Conservation (phyloP, 345 rosid species). For the Gossypium anomalum region DNA sequence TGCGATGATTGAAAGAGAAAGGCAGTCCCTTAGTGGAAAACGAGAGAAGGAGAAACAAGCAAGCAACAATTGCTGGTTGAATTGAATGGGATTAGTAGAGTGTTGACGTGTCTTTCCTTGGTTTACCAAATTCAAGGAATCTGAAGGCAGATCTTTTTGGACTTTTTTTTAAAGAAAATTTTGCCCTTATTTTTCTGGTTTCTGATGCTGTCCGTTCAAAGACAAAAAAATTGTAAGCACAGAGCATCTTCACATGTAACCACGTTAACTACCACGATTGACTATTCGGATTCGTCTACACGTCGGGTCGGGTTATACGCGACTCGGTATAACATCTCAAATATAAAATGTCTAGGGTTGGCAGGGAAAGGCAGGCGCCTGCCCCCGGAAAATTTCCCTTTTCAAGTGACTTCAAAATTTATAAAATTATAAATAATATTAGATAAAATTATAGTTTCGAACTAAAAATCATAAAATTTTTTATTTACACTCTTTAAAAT, state of each 20-base stretch:
- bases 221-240: not conserved
- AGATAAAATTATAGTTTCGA: too few relatives aligned
- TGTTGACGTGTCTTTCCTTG: not conserved
- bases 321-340: not conserved
- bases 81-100: not conserved
- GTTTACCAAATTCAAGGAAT: not conserved
- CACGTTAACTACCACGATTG: not conserved
- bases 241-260: not conserved
- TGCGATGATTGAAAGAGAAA: not conserved
- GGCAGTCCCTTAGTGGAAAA: not conserved
- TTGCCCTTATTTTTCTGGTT: not conserved
- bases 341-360: too few relatives aligned
- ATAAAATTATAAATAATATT: too few relatives aligned
- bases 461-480: too few relatives aligned
- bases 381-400: too few relatives aligned
- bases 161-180: not conserved
- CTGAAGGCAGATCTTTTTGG: not conserved
- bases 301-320: not conserved
- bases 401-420: too few relatives aligned
- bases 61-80: not conserved
- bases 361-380: too few relatives aligned
- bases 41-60: conserved; percentile 1
- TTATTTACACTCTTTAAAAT: too few relatives aligned
- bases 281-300: not conserved
- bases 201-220: not conserved